Percentiles rank a stretch among this genome's conserved stretches.
Conservation (phyloP, 169 alveolate genomes). For the Cryptosporidium xiaoi region DNA sequence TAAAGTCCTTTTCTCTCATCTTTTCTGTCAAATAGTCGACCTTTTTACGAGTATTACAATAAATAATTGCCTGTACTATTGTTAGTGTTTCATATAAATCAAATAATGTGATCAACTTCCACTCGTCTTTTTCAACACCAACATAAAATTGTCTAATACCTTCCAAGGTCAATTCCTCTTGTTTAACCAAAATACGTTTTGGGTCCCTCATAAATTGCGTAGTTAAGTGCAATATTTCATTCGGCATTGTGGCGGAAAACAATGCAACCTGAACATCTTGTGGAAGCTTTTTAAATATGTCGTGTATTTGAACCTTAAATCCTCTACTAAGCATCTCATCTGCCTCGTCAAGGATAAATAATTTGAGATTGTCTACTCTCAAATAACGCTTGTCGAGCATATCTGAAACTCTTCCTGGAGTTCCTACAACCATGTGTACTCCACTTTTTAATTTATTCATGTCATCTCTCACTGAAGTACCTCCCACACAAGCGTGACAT, state of each 20-base stretch:
- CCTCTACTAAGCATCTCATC: slow-evolving; percentile 99
- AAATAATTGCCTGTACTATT: slow-evolving; percentile 97
- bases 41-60: slow-evolving; percentile 97
- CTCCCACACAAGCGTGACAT: slow-evolving; percentile 98
- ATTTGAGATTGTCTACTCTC: slow-evolving; percentile 89
- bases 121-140: slow-evolving; percentile 97
- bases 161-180: slow-evolving; percentile 97
- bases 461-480: slow-evolving; percentile 98
- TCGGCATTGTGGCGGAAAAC: slow-evolving; percentile 98
- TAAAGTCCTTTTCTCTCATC: slow-evolving; percentile 95
- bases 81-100: slow-evolving; percentile 97
- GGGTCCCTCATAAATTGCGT: slow-evolving; percentile 97
- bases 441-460: slow-evolving; percentile 94
- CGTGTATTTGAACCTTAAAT: slow-evolving; percentile 93
- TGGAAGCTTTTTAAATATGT: slow-evolving; percentile 87
- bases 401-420: slow-evolving; percentile 99
- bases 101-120: slow-evolving; percentile 95
- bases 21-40: slow-evolving; percentile 94
- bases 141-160: slow-evolving; percentile 98
- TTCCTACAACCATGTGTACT: slow-evolving; percentile 99
- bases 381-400: slow-evolving; percentile 94
- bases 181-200: slow-evolving; percentile 94
- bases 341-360: slow-evolving; percentile 98
- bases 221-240: slow-evolving; percentile 94
- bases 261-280: slow-evolving; percentile 89